Conservation (phyloP, 108 stramenopile species). For the Skeletonema marinoi region DNA sequence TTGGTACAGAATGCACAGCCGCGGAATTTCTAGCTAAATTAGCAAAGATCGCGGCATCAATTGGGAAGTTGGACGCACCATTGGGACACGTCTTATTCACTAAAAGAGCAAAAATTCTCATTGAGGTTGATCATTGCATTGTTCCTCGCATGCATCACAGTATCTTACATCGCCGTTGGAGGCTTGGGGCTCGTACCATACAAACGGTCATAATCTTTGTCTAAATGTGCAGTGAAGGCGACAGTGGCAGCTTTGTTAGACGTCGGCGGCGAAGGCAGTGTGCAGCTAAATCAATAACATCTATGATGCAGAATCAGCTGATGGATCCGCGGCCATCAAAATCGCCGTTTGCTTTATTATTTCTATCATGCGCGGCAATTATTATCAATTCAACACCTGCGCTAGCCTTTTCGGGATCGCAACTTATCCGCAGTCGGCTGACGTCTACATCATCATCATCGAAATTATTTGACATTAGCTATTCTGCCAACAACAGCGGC, state of each 20-base stretch:
- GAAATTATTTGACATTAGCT: constrained; percentile 2
- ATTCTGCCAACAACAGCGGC: constrained; percentile 4
- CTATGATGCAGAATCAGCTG: background rate
- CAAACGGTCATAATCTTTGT: no score
- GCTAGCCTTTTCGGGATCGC: background rate
- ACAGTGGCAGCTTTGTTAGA: background rate
- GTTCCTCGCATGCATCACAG: background rate
- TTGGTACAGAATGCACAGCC: no score
- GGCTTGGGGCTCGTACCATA: background rate
- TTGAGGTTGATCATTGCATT: background rate
- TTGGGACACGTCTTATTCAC: background rate
- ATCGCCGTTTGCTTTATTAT: background rate
- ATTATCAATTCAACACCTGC: background rate
- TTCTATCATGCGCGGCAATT: background rate
- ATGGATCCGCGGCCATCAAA: background rate
- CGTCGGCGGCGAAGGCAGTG: background rate
- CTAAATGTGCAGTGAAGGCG: background rate
- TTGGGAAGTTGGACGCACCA: background rate
- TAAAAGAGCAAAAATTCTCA: background rate
- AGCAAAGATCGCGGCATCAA: no score
- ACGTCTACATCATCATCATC: background rate
- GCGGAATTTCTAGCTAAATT: no score
- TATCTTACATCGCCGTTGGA: background rate
- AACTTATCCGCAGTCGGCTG: background rate
- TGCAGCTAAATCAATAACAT: background rate